Base-by-base conservation (phyloP, 768 basidiomycete species). In the Termitomyces sp. region DNA sequence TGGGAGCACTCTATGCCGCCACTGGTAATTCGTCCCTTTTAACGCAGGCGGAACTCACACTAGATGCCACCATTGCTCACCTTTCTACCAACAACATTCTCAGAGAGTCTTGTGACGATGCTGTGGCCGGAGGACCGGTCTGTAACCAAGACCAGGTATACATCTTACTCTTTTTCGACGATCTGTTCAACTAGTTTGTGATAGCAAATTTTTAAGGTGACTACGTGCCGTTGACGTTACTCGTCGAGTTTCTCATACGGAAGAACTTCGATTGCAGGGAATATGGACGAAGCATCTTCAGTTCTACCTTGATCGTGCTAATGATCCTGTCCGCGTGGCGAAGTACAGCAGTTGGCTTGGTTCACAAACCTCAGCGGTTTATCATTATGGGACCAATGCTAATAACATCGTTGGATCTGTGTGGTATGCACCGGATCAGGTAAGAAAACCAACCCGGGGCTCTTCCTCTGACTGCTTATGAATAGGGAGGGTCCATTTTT, bases 261-360 rank as follows among this genome's bases (percentile, higher is more conserved):
- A 35, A 27, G 5, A 31, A 14, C n/a, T 5, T n/a, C 42, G 32
- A 43, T 46, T 34, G 21, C 57, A 80, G 78, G 80, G 82, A 14
- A 58, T 82, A 17, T 81, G 81, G 79, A 81, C 72, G 16, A 83
- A 83, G 46, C 78, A 81, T 50, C 58, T 82, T 5, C 74, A 77
- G 47, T 81, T 72, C 59, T 81, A 82, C 62, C 70, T 83, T 29
- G 80, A 82, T 58, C 59, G 48, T 46, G 81, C 76, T 32, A 72
- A 76, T 41, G 74, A 79, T 56, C 16, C 74, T 19, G 63, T 71
- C 27, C 75, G 80, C 16, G 71, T 65, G 0, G 70, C 70, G n/a
- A 80, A 78, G 59, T 83, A 82, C 60, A 68, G 66, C 41, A 42
- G 56, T 19, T 78, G 73, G 64, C 66, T 78, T 3, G 70, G 72